Percentiles rank a stretch among this genome's conserved stretches.
phyloP scores from a whole-genome alignment of 345 rosid genomes.

The Salix exigua region DNA sequence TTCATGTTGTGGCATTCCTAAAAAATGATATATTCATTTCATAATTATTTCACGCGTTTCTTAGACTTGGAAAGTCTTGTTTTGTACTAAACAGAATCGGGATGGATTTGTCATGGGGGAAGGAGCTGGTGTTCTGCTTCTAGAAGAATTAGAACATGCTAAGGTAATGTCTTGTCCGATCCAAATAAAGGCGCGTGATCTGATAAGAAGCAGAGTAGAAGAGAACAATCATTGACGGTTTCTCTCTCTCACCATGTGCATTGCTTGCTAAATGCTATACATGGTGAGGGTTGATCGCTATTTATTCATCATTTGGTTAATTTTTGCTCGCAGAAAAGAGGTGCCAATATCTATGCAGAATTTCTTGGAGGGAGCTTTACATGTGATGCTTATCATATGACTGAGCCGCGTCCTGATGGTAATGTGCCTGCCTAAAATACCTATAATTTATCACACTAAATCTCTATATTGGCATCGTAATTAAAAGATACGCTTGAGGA shows the following conservation, averaged over 20 bases:
- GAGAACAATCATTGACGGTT: not conserved
- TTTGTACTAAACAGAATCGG: conserved; percentile 53
- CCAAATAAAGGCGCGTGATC: not conserved
- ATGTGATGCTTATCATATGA: conserved; percentile 95
- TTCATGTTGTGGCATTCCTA: not conserved
- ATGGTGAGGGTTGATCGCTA: not conserved
- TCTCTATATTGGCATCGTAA: not conserved
- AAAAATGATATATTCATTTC: not conserved
- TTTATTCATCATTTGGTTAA: not conserved
- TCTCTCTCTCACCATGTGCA: not conserved
- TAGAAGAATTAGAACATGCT: conserved; percentile 96
- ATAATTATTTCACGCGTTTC: not conserved
- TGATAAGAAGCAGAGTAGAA: not conserved
- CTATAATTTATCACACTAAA: not conserved
- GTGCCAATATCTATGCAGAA: conserved; percentile 87
- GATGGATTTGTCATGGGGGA: conserved; percentile 99
- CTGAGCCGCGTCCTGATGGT: conserved; percentile 96
- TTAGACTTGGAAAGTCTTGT: not conserved
- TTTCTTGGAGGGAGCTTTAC: conserved; percentile 94
- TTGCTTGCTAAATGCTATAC: not conserved
- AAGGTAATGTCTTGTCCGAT: conserved; percentile 46
- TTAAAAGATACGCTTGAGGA: not conserved
- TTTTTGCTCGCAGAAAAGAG: conserved; percentile 55
- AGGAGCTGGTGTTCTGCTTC: conserved; percentile 94
- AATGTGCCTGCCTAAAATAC: conserved; percentile 11